phyloP scores from a whole-genome alignment of 2,329 filamentous ascomycete genomes.

The Microsporum canis region DNA sequence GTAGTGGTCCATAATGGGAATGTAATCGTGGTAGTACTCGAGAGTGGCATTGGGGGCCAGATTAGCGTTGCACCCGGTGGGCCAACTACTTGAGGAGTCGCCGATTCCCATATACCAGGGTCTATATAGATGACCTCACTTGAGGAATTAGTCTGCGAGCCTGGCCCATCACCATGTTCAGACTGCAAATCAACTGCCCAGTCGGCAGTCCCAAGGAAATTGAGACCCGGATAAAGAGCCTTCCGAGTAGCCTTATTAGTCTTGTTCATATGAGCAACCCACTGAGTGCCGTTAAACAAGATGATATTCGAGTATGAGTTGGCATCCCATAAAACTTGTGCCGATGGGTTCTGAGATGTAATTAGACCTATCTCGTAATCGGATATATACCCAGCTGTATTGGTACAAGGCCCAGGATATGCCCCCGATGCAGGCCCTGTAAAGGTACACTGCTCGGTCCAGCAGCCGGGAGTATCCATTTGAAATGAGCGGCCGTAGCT shows the following conservation, averaged over 20 bases:
- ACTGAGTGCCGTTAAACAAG: conserved; percentile 25
- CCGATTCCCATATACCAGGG: too few relatives aligned
- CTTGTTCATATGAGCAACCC: conserved; percentile 26
- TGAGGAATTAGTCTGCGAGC: too few relatives aligned
- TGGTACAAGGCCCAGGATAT: conserved; percentile 27
- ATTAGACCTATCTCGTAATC: conserved; percentile 30
- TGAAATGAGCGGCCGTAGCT: conserved; percentile 29
- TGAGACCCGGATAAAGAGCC: conserved; percentile 1
- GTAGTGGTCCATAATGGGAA: too few relatives aligned
- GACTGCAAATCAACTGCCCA: conserved; percentile 24
- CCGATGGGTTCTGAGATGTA: background rate
- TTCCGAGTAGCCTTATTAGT: conserved; percentile 18
- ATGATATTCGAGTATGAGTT: conserved; percentile 16
- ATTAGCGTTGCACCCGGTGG: too few relatives aligned
- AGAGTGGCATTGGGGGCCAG: too few relatives aligned
- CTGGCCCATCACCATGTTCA: too few relatives aligned
- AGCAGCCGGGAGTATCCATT: conserved; percentile 25
- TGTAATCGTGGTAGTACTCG: too few relatives aligned
- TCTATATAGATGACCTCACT: too few relatives aligned
- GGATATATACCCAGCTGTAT: conserved; percentile 30
- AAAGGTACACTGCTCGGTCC: conserved; percentile 24
- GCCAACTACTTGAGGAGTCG: too few relatives aligned
- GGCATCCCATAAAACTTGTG: too few relatives aligned
- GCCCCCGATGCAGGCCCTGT: conserved; percentile 26
- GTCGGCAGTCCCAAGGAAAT: conserved; percentile 23